Evolutionary conservation across 495 filamentous ascomycete genomes (phyloP), one percentile per base, ranked within the genome.

Genomic region (Jackrogersella multiformis): DNA sequence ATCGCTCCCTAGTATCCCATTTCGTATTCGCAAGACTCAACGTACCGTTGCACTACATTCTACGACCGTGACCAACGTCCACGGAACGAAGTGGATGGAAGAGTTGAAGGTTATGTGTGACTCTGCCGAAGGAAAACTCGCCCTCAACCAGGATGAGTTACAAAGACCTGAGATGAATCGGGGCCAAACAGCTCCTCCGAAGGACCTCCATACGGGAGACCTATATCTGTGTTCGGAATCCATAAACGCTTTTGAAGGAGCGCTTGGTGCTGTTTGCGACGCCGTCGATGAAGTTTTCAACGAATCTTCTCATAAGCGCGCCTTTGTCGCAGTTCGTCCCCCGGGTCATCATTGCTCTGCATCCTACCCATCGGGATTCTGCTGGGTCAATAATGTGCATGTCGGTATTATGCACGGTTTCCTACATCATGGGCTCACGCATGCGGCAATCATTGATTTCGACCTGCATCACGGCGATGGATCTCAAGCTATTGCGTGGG

Each of bases 381-480:
- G 95, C 78, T 99, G 95, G 95, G 76, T 99, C 56, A 99, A 99
- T 76, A 99, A 99, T 74, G 92, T 98, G 5, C 94, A 97, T 73
- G 92, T 98, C 30, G 96, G 95, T 0, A 96, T 98, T 60, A 91
- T 94, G 69, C 90, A 97, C 72, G 95, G 89, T 9, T 88, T 90
- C 4, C 84, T 91, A 58, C 86, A 83, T 48, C 88, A 97, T 71
- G 94, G 91, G 5, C 75, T 98, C 38, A 97, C 93, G 0, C 95
- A 98, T 75, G 94, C 93, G 0, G 95, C 93, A 4, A 99, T 99
- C 64, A 87, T 99, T 67, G 95, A 99, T 76, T 97, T 98, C 72
- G 95, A 99, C 75, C 80, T 99, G 5, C 95, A 99, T 65, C 95
- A 99, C 76, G 95, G 95, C 7, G 95, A 99, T 72, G 95, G 95